Conservation (phyloP, 176 grass and related monocot genomes). For the Triticum monococcum region DNA sequence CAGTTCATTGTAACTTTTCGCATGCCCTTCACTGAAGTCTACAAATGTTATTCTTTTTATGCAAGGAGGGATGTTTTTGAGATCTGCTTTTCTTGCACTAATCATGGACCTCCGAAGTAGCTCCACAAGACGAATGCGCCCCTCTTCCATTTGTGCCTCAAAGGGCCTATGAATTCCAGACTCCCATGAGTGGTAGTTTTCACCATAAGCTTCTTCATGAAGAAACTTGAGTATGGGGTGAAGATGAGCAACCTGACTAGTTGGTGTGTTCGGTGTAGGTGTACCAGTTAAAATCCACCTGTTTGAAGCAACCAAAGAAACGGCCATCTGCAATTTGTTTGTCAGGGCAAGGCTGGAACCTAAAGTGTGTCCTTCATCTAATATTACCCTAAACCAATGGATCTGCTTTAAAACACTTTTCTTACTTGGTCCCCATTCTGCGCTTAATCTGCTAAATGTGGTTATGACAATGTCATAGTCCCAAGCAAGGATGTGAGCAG, state of each 20-base stretch:
- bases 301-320: conserved; percentile 86
- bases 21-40: conserved; percentile 82
- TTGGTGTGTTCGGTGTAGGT: conserved; percentile 92
- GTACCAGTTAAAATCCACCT: conserved; percentile 99
- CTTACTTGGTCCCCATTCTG: conserved; percentile 83
- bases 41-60: conserved; percentile 75
- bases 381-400: conserved; percentile 89
- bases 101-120: conserved; percentile 90
- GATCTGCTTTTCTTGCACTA: conserved; percentile 91
- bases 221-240: conserved; percentile 98
- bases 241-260: conserved; percentile 88
- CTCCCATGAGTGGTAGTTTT: conserved; percentile 87
- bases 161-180: conserved; percentile 74
- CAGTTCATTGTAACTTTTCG: conserved; percentile 93
- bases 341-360: conserved; percentile 85
- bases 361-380: conserved; percentile 99
- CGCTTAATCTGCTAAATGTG: conserved; percentile 89
- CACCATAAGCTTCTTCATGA: conserved; percentile 83
- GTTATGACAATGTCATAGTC: conserved; percentile 95
- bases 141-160: conserved; percentile 86
- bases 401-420: conserved; percentile 82
- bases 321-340: conserved; percentile 95
- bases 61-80: conserved; percentile 89
- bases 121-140: conserved; percentile 56
- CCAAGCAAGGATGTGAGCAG: conserved; percentile 88